Conservation (phyloP, 805 yeast genomes). For the Suhomyces sp. region DNA sequence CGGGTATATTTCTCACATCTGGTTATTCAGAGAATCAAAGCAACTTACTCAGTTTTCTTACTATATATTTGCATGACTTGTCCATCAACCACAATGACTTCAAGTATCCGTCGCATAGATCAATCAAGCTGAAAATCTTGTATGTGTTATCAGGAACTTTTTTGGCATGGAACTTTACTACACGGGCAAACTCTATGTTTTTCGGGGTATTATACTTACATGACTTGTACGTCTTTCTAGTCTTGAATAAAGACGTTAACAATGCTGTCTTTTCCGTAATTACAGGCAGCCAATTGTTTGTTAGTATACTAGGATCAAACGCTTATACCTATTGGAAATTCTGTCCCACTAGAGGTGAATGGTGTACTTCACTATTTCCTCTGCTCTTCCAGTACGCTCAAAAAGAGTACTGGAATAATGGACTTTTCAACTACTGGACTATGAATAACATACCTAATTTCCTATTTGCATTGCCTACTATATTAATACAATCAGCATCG, state of each 20-base stretch:
- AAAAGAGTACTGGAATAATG: constrained; percentile 76
- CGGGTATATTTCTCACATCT: constrained; percentile 72
- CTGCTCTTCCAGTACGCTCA: constrained; percentile 73
- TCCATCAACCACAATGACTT: constrained; percentile 21
- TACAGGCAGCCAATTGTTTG: constrained; percentile 56
- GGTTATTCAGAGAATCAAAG: constrained; percentile 78
- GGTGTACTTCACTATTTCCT: constrained; percentile 66
- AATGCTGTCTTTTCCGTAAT: constrained; percentile 33
- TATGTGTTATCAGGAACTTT: constrained; percentile 51
- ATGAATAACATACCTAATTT: constrained; percentile 79
- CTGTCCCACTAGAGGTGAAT: constrained; percentile 72
- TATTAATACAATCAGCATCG: constrained; percentile 44
- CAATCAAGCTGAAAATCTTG: constrained; percentile 17
- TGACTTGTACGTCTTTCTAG: constrained; percentile 43
- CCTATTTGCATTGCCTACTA: constrained; percentile 66
- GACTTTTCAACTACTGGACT: constrained; percentile 83
- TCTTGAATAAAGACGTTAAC: constrained; percentile 12
- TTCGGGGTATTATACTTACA: constrained; percentile 64
- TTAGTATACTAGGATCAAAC: constrained; percentile 45
- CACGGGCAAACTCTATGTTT: constrained; percentile 74
- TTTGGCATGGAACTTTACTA: constrained; percentile 55
- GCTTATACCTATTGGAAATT: constrained; percentile 51
- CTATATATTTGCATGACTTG: constrained; percentile 49
- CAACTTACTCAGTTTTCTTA: constrained; percentile 56
- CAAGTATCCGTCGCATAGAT: constrained; percentile 11